Base-by-base conservation (phyloP, 192 early-diverging fungal genomes). In the Umbelopsis isabellina region DNA sequence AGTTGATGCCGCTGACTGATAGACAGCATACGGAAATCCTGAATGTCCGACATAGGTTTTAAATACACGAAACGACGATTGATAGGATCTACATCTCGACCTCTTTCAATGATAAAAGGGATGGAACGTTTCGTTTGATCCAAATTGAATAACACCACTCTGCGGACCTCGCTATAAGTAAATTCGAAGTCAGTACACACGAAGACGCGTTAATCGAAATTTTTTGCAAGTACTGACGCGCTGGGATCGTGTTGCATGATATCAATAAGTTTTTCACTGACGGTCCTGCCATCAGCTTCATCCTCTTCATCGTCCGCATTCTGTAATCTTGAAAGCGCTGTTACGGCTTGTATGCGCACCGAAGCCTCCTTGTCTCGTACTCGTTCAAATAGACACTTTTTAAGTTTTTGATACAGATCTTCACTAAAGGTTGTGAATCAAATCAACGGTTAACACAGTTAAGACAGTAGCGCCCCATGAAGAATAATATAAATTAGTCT, bases 361-460 rank as follows among this genome's bases (percentile, higher is more conserved):
- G 80, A 76, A 2, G 91, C 68, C 71, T 97, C 95, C 75, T 93
- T 94, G 73, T 97, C 95, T 66, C 81, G 80, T 65, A 93, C 80
- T 58, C 93, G 84, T 72, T 91, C 89, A 72, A 84, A 78, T 11
- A 97, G 84, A 48, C 85, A 77, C 20, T 80, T 82, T 78, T 85
- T 86, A 53, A 97, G 77, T 20, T 88, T 75, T 65, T 86, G 80
- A 70, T 92, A 95, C 16, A 92, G 71, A 53, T 92, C 91, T 70
- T 93, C 92, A 74, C 90, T 92, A 68, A 22, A 45, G 15, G 35
- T 18, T 41, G 37, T 41, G 37, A 1, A 52, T 52, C 51, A 12
- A 52, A 52, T 23, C 21, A 7, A 12, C 21, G 12, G 0, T 21
- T 21, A 27, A 7, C 9, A 25, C 0, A 1, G 10, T 20, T 25